phyloP scores from a whole-genome alignment of 2,329 filamentous ascomycete genomes.

The Aspergillus viridinutans region DNA sequence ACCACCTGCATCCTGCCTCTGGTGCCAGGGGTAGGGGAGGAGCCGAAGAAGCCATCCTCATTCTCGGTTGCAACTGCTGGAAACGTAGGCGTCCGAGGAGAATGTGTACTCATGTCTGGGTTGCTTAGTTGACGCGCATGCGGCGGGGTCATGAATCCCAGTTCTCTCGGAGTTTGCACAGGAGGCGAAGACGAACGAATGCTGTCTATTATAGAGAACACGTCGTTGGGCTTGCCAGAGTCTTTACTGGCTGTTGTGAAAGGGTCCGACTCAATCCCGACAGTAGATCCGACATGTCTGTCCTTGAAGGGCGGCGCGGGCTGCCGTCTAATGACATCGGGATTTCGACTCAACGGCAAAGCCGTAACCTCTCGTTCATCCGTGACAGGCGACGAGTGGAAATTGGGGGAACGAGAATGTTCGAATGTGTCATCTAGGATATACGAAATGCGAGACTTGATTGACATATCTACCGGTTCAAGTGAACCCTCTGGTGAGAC shows the following conservation, averaged over 20 bases:
- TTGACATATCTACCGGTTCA: conserved; percentile 3
- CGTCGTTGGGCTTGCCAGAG: conserved; percentile 64
- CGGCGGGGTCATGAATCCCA: conserved; percentile 26
- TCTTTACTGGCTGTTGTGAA: conserved; percentile 53
- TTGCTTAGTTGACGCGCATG: conserved; percentile 25
- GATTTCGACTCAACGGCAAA: conserved; percentile 14
- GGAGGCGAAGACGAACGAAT: conserved; percentile 50
- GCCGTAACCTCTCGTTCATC: conserved; percentile 12
- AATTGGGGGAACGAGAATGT: conserved; percentile 7
- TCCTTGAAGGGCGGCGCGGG: conserved; percentile 47
- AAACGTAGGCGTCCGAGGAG: conserved; percentile 41
- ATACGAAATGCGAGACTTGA: conserved; percentile 13
- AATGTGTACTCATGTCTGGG: conserved; percentile 21
- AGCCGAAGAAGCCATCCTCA: conserved; percentile 46
- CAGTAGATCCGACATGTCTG: conserved; percentile 62
- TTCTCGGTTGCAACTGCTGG: conserved; percentile 32
- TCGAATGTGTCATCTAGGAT: conserved; percentile 13
- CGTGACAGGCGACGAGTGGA: conserved; percentile 29
- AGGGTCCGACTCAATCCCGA: conserved; percentile 59
- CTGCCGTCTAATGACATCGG: conserved; percentile 28
- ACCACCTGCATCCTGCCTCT: conserved; percentile 26
- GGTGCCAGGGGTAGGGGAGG: conserved; percentile 50
- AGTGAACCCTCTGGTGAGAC: not conserved
- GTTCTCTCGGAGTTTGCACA: conserved; percentile 22
- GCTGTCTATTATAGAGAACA: conserved; percentile 63